Conservation (phyloP, 1,284 basidiomycete species). For the Coniophora puteana region DNA sequence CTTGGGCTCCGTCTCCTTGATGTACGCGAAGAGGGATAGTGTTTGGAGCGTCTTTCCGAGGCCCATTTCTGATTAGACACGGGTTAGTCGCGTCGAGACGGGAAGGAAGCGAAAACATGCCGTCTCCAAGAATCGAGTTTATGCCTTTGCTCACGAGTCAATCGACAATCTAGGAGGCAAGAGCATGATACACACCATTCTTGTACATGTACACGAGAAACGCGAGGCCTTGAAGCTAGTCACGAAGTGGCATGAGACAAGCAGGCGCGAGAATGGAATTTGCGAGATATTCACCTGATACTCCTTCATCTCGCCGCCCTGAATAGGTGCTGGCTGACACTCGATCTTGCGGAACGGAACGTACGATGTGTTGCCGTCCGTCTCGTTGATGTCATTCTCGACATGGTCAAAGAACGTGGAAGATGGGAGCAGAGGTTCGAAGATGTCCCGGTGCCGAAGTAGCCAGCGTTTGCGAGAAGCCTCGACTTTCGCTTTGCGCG, state of each 20-base stretch:
- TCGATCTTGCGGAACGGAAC: slow-evolving; percentile 36
- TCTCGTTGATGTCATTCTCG: slow-evolving; percentile 18
- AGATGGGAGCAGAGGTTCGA: slow-evolving; percentile 38
- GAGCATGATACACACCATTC: slow-evolving; percentile 38
- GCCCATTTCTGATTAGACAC: slow-evolving; percentile 43
- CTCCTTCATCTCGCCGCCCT: slow-evolving; percentile 50
- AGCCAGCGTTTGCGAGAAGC: slow-evolving; percentile 37
- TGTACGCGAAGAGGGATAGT: slow-evolving; percentile 53
- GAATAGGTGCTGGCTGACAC: slow-evolving; percentile 42
- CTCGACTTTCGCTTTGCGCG: slow-evolving; percentile 32
- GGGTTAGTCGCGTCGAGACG: slow-evolving; percentile 7
- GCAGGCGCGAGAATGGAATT: not conserved
- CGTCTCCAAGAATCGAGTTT: slow-evolving; percentile 59
- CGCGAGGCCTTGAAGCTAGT: slow-evolving; percentile 48
- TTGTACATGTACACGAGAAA: slow-evolving; percentile 53
- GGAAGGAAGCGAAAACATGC: slow-evolving; percentile 27
- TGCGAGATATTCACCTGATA: slow-evolving; percentile 43
- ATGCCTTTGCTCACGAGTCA: slow-evolving; percentile 34
- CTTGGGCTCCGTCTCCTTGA: slow-evolving; percentile 40
- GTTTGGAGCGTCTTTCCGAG: slow-evolving; percentile 64
- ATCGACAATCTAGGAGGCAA: not conserved
- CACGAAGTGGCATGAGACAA: not conserved
- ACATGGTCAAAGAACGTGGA: slow-evolving; percentile 31
- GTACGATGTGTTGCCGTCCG: slow-evolving; percentile 21
- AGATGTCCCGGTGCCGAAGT: slow-evolving; percentile 32